These are phyloP conservation scores for Diaporthe batatas DNA, from an alignment of 2,329 filamentous ascomycete species.

Conservation along the genomic window DNA sequence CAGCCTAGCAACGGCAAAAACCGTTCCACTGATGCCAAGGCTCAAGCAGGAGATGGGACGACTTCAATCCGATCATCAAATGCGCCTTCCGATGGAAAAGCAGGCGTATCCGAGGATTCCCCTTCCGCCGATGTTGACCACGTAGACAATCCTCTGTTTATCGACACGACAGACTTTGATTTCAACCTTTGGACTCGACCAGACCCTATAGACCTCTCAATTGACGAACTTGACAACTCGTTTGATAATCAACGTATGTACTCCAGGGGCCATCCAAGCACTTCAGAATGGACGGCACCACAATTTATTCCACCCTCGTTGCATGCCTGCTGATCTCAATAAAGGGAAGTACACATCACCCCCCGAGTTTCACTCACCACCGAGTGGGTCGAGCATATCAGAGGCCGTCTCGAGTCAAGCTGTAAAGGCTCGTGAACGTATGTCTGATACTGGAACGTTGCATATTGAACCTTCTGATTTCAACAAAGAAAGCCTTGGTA, in stretches of 20 bases:
- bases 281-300: background rate
- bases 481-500: too few species aligned
- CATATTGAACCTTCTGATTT: background rate
- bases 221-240: background rate
- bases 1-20: background rate
- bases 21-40: background rate
- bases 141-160: background rate
- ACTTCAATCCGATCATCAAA: background rate
- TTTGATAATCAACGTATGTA: background rate
- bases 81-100: background rate
- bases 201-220: background rate
- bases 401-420: background rate
- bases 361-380: background rate
- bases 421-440: background rate
- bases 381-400: background rate
- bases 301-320: background rate
- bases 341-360: background rate
- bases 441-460: background rate
- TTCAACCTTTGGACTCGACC: background rate
- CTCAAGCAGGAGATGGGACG: background rate
- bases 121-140: background rate
- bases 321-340: background rate
- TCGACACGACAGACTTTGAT: slow-evolving; percentile 1
- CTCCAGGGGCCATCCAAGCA: background rate
- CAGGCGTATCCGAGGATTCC: background rate